These are phyloP conservation scores for Fonsecaea erecta DNA, from an alignment of 2,329 filamentous ascomycete species.

Conservation along the genomic window DNA sequence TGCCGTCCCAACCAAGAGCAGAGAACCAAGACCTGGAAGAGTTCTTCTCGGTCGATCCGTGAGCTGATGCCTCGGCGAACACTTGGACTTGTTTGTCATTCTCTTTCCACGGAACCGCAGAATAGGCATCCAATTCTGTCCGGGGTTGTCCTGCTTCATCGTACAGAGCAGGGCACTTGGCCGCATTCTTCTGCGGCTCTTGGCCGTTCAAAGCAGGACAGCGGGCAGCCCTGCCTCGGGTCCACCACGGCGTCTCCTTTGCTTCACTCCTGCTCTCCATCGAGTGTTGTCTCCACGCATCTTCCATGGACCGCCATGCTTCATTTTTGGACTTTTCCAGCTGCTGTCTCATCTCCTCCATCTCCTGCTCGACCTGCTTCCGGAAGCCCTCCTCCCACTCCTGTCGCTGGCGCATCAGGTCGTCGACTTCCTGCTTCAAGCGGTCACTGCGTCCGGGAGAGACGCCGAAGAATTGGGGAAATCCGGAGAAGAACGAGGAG, in stretches of 20 bases:
- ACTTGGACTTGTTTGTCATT: slow-evolving; percentile 10
- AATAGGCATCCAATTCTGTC: slow-evolving; percentile 32
- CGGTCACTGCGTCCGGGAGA: slow-evolving; percentile 7
- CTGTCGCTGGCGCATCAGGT: slow-evolving; percentile 29
- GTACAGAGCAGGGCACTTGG: slow-evolving; percentile 26
- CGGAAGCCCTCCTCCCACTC: slow-evolving; percentile 32
- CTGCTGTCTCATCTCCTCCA: slow-evolving; percentile 34
- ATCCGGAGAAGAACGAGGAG: slow-evolving; percentile 58
- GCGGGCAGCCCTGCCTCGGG: slow-evolving; percentile 19
- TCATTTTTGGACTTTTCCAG: slow-evolving; percentile 24
- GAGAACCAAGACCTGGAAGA: slow-evolving; percentile 25
- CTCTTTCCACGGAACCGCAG: slow-evolving; percentile 1
- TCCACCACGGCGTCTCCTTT: slow-evolving; percentile 19
- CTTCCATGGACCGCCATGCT: slow-evolving; percentile 20
- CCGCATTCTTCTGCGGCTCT: slow-evolving; percentile 17
- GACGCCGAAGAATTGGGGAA: slow-evolving; percentile 41
- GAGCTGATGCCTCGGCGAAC: slow-evolving; percentile 6
- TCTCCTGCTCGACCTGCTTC: slow-evolving; percentile 35
- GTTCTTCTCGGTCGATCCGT: slow-evolving; percentile 4
- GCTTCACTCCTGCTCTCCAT: not conserved
- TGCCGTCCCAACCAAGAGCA: slow-evolving; percentile 30
- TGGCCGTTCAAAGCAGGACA: slow-evolving; percentile 25
- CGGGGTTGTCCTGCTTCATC: slow-evolving; percentile 26
- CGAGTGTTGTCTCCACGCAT: slow-evolving; percentile 16
- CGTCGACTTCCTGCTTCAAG: slow-evolving; percentile 27